phyloP scores from a whole-genome alignment of 257 asterid species.

The Primulina tabacum region DNA sequence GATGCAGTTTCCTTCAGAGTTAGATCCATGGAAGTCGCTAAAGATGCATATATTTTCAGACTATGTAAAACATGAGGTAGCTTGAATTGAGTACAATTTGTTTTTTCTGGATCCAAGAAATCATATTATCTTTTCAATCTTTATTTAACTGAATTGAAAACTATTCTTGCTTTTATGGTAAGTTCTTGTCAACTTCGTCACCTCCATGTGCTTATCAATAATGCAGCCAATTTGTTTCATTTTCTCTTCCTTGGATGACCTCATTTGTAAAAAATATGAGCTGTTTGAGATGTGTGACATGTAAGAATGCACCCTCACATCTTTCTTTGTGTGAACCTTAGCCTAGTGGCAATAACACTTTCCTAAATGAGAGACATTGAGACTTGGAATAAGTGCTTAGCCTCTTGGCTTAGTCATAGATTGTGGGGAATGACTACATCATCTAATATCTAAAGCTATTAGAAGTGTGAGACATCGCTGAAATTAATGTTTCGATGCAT shows the following conservation, averaged over 20 bases:
- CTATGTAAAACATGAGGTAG: slow-evolving; percentile 87
- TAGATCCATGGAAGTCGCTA: slow-evolving; percentile 83
- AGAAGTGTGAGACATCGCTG: background rate
- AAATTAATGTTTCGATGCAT: background rate
- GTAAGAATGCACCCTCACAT: background rate
- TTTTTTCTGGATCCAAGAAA: slow-evolving; percentile 17
- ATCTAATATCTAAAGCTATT: background rate
- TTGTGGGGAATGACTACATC: background rate
- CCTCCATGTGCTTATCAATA: background rate
- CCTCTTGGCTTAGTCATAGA: background rate
- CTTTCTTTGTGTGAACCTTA: background rate
- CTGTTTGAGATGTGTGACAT: background rate
- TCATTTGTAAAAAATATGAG: background rate
- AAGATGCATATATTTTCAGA: slow-evolving; percentile 73
- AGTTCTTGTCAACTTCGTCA: background rate
- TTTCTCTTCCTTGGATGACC: slow-evolving; percentile 1
- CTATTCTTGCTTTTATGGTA: background rate
- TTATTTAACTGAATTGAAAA: slow-evolving; percentile 9
- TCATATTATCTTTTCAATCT: slow-evolving; percentile 21
- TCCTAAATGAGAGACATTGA: too few species aligned
- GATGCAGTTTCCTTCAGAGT: slow-evolving; percentile 81
- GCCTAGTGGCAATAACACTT: too few species aligned
- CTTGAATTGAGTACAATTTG: slow-evolving; percentile 7
- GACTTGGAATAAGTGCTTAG: background rate
- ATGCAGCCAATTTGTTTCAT: background rate